Conservation (phyloP, 768 basidiomycete species). For the Russula dissimulans region DNA sequence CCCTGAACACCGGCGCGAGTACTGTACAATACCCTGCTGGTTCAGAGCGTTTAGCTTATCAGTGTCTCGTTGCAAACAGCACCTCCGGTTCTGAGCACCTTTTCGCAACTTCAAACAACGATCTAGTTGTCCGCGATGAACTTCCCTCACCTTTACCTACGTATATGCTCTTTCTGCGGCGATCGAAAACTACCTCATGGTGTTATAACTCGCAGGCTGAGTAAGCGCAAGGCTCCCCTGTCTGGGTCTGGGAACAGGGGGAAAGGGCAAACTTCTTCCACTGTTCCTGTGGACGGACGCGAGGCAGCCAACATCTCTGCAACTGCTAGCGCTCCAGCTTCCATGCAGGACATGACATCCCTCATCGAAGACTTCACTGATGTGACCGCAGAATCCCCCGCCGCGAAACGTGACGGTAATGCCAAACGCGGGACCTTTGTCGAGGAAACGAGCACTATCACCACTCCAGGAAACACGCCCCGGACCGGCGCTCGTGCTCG, state of each 20-base stretch:
- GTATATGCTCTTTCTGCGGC: not conserved
- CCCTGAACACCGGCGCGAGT: not conserved
- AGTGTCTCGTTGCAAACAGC: not conserved
- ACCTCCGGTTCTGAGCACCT: not conserved
- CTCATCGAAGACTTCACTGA: conserved; percentile 10
- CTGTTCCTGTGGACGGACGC: not conserved
- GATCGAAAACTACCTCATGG: not conserved
- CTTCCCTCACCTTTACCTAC: not conserved
- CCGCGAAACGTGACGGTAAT: not conserved
- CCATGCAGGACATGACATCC: conserved; percentile 2
- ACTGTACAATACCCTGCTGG: not conserved
- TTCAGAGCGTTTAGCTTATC: not conserved
- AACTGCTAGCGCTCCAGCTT: not conserved
- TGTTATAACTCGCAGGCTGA: not conserved
- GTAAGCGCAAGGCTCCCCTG: conserved; percentile 11
- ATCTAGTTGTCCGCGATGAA: not conserved
- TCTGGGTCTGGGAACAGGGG: not conserved
- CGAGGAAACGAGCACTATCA: conserved; percentile 11
- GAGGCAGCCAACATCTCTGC: not conserved
- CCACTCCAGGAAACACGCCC: not conserved
- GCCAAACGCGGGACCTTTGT: not conserved
- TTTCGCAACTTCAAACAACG: not conserved
- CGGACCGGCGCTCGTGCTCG: not conserved
- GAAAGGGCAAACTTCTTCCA: not conserved
- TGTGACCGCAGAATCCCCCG: not conserved